These are phyloP conservation scores for Phaeosphaeria sp. DNA, from an alignment of 2,329 filamentous ascomycete genomes.

Conservation along the genomic window DNA sequence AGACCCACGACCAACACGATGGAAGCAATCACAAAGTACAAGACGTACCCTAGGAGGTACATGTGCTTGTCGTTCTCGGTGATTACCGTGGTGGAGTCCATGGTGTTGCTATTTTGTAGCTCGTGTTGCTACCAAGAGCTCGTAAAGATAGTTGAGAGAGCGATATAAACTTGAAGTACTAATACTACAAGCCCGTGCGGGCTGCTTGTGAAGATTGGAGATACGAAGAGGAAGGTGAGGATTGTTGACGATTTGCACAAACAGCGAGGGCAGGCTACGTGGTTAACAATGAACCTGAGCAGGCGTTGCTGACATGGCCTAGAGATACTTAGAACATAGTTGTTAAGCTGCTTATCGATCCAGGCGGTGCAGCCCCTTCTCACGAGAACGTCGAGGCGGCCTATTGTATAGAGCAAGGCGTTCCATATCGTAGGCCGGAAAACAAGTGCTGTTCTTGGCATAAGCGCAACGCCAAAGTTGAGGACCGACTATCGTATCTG, in stretches of 20 bases:
- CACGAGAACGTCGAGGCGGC: too few relatives aligned
- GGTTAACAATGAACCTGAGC: too few relatives aligned
- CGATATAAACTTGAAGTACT: neutral
- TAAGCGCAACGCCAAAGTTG: neutral
- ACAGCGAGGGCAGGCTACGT: neutral
- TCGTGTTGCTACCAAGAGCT: neutral
- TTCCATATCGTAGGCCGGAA: neutral
- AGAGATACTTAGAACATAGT: too few relatives aligned
- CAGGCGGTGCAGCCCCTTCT: neutral
- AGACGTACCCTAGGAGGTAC: neutral
- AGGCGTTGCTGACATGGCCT: too few relatives aligned
- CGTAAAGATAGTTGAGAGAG: neutral
- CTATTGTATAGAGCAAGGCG: neutral
- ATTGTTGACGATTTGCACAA: neutral
- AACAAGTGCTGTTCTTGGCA: neutral
- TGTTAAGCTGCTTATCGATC: neutral
- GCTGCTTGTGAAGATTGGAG: neutral
- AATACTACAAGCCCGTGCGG: neutral
- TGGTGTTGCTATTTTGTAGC: neutral
- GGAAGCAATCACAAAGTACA: neutral
- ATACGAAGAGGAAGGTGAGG: neutral
- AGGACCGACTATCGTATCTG: neutral
- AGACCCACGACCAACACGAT: neutral
- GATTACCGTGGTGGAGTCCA: neutral
- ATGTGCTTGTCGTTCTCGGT: neutral